Base-by-base conservation (phyloP, 345 rosid species). In the Acer yangbiense region DNA sequence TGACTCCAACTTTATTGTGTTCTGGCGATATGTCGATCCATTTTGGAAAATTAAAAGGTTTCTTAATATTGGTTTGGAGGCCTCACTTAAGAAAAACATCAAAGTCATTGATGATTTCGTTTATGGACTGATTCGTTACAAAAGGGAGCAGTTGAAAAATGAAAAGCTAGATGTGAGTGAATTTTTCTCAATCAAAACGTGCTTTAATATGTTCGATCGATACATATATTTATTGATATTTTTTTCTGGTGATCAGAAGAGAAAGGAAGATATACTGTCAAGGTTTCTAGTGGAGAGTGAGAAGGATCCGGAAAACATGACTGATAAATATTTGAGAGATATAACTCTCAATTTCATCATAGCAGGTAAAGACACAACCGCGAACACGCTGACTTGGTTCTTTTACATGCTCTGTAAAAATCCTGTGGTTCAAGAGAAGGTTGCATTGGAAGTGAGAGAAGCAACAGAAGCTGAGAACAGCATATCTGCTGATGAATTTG, bases 271-370 rank as follows among this genome's bases (percentile, higher is more conserved):
- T 62, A 81, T 84, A 55, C 23, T 81, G 13, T 87, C 88, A 52
- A 87, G 89, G 75, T 85, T 87, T 71, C 52, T 87, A 74, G 13
- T 83, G 80, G 89, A 85, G 44, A 81, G 88, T 50, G 79, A 77
- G 82, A 87, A 85, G 63, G 86, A 85, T 55, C 86, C 84, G 0
- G 82, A 82, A 58, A 81, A 73, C 71, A 79, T 84, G 83, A 82
- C 78, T 23, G 86, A 82, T 25, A 60, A 78, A 70, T 85, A 87
- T 72, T 64, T 84, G 77, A 83, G 88, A 66, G 86, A 87, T 20
- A 82, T 87, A 72, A 84, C 80, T 69, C 88, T 87, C 63, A 87
- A 81, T 64, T 87, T 87, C 20, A 72, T 87, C 63, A 82, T 87
- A 8, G 83, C 87, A 55, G 87, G 89, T 12, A 76, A 78, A 69